Evolutionary conservation across 345 rosid genomes (phyloP), one percentile per base, ranked within the genome.

Genomic region (Chamaenerion angustifolium): DNA sequence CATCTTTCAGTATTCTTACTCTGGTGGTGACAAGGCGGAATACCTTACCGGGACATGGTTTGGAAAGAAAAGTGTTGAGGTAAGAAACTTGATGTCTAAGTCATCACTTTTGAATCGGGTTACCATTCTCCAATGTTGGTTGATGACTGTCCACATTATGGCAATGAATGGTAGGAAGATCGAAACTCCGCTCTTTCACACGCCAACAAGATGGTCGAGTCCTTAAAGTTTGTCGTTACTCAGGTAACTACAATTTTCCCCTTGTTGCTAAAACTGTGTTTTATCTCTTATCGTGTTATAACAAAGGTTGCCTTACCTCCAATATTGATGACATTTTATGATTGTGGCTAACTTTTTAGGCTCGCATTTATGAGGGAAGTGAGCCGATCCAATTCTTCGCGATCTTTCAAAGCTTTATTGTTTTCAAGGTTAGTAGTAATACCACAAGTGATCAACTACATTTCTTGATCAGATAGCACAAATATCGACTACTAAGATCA

Each of bases 21-120:
- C 95, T 6, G 99, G 96, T 64, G 97, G 88, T 59, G 92, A 82
- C 47, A 80, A 68, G 63, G 99, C 88, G 65, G 99, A 93, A 53
- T 57, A 67, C 70, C 83, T 93, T 37, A 71, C 85, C 54, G 96
- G 99, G 63, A 79, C 95, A 59, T 93, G 96, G 96, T 69, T 88
- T 46, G 99, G 99, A 52, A 81, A 78, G 83, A 82, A 77, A 66
- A 83, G 97, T 43, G 73, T 79, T 11, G 89, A 85, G 94, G 99
- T 93, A 47, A 66, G 44, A 15, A 12, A 14, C 12, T 60, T 66
- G 37, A 1, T 8, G 37, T 31, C 37, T 7, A 31, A 31, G 37
- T 21, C 8, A 31, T 1, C 37, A 31, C 8, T 7, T 31, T 31
- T 7, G 8, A 31, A 31, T 31, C 37, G 37, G 8, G 37, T 31